These are phyloP conservation scores for Gnaphalium uliginosum DNA, from an alignment of 129 eudicot species.

Conservation along the genomic window DNA sequence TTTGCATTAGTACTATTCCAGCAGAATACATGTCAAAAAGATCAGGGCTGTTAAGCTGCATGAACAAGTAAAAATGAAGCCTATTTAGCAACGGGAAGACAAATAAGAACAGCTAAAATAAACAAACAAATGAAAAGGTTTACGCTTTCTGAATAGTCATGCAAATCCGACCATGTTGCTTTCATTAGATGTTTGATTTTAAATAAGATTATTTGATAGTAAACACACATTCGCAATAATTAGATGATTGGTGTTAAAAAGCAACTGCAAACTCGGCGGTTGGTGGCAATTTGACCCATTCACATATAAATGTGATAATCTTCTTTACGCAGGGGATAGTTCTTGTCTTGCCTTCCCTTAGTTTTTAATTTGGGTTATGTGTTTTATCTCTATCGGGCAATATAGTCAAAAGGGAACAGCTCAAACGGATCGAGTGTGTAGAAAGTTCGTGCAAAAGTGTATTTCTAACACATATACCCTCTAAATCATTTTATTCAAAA, in stretches of 20 bases:
- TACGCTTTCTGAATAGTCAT: background rate
- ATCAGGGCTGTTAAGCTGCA: conserved; percentile 95
- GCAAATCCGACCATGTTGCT: background rate
- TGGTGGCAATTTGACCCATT: background rate
- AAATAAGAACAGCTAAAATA: background rate
- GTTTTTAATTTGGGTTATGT: background rate
- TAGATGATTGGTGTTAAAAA: background rate
- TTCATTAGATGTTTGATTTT: background rate
- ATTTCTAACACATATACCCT: background rate
- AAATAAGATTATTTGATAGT: too few species aligned
- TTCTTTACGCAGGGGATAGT: too few species aligned
- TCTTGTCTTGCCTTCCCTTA: too few species aligned
- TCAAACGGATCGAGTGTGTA: background rate
- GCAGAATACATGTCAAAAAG: conserved; percentile 96
- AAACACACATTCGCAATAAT: background rate
- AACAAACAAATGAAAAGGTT: background rate
- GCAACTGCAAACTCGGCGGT: background rate
- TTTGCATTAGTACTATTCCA: conserved; percentile 91
- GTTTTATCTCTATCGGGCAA: background rate
- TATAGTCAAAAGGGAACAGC: background rate
- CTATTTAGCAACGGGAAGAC: background rate
- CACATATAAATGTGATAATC: background rate
- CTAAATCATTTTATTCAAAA: background rate
- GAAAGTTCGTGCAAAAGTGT: background rate
- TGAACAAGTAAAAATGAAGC: background rate